Percentiles rank a stretch among this genome's conserved stretches.
phyloP scores from a whole-genome alignment of 179 eudicot genomes.

The Camellia oleifera region DNA sequence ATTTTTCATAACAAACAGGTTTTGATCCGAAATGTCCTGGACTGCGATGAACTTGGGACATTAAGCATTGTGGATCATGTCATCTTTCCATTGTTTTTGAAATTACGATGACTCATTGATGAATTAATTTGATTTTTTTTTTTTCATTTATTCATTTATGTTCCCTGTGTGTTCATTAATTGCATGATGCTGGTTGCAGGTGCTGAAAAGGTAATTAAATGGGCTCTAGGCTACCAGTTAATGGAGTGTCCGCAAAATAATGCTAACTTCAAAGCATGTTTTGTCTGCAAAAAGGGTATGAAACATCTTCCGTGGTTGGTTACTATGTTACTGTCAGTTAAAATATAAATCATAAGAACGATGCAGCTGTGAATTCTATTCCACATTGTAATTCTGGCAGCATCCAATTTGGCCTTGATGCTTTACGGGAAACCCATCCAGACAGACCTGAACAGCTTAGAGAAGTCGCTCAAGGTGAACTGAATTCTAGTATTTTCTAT shows the following conservation, averaged over 20 bases:
- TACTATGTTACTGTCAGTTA: neutral
- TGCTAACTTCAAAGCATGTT: slow-evolving; percentile 31
- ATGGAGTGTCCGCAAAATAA: slow-evolving; percentile 38
- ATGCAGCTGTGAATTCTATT: neutral
- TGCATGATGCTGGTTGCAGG: slow-evolving; percentile 26
- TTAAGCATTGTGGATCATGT: slow-evolving; percentile 51
- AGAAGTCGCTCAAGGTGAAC: slow-evolving; percentile 62
- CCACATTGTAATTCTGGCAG: slow-evolving; percentile 30
- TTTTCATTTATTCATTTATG: neutral
- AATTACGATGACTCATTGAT: neutral
- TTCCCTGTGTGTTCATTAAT: neutral
- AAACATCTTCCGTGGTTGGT: neutral
- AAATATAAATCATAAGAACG: neutral
- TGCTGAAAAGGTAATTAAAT: slow-evolving; percentile 61
- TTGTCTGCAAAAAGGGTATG: slow-evolving; percentile 44
- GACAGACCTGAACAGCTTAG: slow-evolving; percentile 49
- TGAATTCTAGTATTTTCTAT: neutral
- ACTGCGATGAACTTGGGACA: slow-evolving; percentile 50
- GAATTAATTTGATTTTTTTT: neutral
- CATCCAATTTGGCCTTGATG: slow-evolving; percentile 46
- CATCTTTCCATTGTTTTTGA: neutral
- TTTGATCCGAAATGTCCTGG: slow-evolving; percentile 47
- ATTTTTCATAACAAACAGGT: slow-evolving; percentile 31
- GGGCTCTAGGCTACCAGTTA: slow-evolving; percentile 59
- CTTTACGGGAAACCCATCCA: slow-evolving; percentile 33